Evolutionary conservation across 2,329 filamentous ascomycete genomes (phyloP).

Genomic region (Sporothrix phasma): DNA sequence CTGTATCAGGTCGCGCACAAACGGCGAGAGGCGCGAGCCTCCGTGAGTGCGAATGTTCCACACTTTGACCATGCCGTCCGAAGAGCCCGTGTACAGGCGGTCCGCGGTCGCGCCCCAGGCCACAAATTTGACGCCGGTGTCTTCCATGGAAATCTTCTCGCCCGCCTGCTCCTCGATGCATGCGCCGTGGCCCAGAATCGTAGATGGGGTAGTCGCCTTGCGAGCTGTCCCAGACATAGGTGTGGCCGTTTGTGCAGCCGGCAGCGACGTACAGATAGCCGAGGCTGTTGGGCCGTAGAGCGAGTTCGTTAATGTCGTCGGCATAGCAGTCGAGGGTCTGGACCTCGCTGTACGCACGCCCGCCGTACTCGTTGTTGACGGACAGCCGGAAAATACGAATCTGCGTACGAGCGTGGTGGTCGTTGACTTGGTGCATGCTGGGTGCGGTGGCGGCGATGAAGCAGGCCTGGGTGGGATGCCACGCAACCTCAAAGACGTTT

Average conservation of each 20-base stretch:
- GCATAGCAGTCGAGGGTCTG: conserved; percentile 50
- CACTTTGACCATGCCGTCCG: conserved; percentile 52
- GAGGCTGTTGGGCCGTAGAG: conserved; percentile 27
- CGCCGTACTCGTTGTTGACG: conserved; percentile 23
- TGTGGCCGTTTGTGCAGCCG: conserved; percentile 50
- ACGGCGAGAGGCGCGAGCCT: conserved; percentile 23
- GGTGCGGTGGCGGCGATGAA: conserved; percentile 52
- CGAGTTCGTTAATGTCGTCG: conserved; percentile 53
- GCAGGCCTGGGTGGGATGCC: conserved; percentile 45
- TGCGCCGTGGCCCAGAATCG: conserved; percentile 41
- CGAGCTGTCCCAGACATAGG: conserved; percentile 54
- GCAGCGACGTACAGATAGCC: conserved; percentile 41
- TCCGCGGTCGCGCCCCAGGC: conserved; percentile 49
- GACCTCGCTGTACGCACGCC: conserved; percentile 33
- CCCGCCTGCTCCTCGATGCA: conserved; percentile 25
- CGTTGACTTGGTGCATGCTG: conserved; percentile 31
- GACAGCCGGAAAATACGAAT: conserved; percentile 42
- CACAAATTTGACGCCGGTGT: conserved; percentile 54
- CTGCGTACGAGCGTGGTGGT: conserved; percentile 42
- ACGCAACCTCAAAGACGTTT: conserved; percentile 55
- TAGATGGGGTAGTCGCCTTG: conserved; percentile 47
- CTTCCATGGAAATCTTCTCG: conserved; percentile 31
- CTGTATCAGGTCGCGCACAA: conserved; percentile 44
- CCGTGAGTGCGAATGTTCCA: conserved; percentile 46
- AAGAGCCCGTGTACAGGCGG: conserved; percentile 53